Percentiles rank a stretch among this genome's conserved stretches.
These are phyloP conservation scores for Paraconiothyrium brasiliense DNA, from an alignment of 2,329 filamentous ascomycete species.

Conservation along the genomic window DNA sequence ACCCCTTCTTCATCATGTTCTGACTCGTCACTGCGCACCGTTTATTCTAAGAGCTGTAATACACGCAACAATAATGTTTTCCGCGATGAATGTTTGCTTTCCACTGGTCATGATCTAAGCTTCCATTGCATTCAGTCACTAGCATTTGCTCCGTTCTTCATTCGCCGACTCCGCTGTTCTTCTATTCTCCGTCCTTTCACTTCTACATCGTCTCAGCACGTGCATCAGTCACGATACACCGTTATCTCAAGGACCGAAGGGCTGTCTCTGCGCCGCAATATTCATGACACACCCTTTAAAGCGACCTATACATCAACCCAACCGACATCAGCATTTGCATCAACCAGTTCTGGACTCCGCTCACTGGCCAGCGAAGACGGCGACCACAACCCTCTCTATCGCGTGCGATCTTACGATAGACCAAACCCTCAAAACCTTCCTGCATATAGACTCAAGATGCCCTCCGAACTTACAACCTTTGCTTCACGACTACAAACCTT, in stretches of 20 bases:
- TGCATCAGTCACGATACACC: background rate
- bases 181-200: background rate
- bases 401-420: background rate
- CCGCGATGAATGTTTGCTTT: background rate
- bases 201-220: background rate
- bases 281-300: background rate
- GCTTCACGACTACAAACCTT: background rate
- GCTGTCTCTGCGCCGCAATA: background rate
- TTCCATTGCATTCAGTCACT: background rate
- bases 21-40: background rate
- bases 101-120: background rate
- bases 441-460: background rate
- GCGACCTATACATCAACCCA: background rate
- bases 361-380: background rate
- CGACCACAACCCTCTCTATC: too few species aligned
- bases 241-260: conserved; percentile 1
- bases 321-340: background rate
- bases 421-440: background rate
- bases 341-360: background rate
- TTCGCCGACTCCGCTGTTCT: conserved; percentile 1
- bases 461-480: background rate
- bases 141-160: conserved; percentile 1
- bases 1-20: background rate
- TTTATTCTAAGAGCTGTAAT: background rate
- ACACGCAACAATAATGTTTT: background rate